These are phyloP conservation scores for Eucalyptus paniculata DNA, from an alignment of 345 rosid species.

Conservation along the genomic window DNA sequence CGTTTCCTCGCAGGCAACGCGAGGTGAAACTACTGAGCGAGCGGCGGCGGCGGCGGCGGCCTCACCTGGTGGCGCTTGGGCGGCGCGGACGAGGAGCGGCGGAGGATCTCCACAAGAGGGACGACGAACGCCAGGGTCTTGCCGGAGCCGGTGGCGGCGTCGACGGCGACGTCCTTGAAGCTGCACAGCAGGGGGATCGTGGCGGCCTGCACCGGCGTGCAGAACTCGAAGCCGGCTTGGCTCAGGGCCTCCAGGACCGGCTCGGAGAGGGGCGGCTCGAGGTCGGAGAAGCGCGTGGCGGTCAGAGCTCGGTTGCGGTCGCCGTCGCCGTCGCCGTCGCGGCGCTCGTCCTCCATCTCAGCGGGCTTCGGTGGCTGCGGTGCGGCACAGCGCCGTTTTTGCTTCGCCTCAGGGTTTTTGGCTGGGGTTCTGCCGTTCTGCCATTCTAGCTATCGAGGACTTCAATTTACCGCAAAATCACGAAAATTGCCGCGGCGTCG, in stretches of 20 bases:
- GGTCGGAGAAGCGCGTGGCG: slow-evolving; percentile 63
- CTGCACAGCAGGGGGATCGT: slow-evolving; percentile 78
- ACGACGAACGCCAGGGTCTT: slow-evolving; percentile 84
- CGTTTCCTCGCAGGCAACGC: background rate
- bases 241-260: slow-evolving; percentile 46
- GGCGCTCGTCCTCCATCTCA: background rate
- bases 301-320: slow-evolving; percentile 59
- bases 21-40: background rate
- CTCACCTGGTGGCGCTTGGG: slow-evolving; percentile 68
- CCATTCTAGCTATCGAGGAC: background rate
- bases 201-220: slow-evolving; percentile 94
- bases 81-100: slow-evolving; percentile 43
- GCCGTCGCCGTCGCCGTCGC: background rate
- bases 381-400: background rate
- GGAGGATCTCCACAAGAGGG: slow-evolving; percentile 73
- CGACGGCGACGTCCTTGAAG: slow-evolving; percentile 87
- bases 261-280: slow-evolving; percentile 53
- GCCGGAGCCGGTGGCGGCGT: slow-evolving; percentile 94
- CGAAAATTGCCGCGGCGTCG: background rate
- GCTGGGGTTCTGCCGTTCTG: background rate
- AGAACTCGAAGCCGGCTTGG: slow-evolving; percentile 49
- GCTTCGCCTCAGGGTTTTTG: background rate
- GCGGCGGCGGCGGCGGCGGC: slow-evolving; percentile 11
- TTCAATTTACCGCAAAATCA: background rate
- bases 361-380: background rate